These are phyloP conservation scores for Alternaria triticina DNA, from an alignment of 2,329 filamentous ascomycete genomes.

Conservation along the genomic window DNA sequence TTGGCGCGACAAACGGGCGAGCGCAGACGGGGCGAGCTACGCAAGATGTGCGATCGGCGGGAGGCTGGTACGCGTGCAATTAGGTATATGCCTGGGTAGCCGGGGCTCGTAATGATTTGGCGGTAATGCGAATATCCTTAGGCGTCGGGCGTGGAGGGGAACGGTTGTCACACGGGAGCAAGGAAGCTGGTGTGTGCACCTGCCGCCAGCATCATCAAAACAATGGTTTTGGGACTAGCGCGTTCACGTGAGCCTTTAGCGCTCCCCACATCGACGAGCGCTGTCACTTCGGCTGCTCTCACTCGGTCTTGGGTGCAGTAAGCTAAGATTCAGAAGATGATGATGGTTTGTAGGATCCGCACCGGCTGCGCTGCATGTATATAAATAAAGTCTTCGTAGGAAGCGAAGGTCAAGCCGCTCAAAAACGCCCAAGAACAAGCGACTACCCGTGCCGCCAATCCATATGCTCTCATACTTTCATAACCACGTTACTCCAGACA, in stretches of 20 bases:
- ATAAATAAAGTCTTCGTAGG: slow-evolving; percentile 11
- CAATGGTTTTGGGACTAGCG: slow-evolving; percentile 18
- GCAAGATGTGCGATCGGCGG: slow-evolving; percentile 7
- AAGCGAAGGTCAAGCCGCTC: slow-evolving; percentile 11
- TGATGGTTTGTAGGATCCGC: not conserved
- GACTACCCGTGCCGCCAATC: slow-evolving; percentile 32
- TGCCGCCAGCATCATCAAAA: slow-evolving; percentile 21
- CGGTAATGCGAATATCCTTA: slow-evolving; percentile 43
- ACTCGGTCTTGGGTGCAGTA: not conserved
- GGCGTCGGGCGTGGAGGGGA: slow-evolving; percentile 28
- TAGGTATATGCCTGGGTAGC: slow-evolving; percentile 1
- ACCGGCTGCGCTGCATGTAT: slow-evolving; percentile 5
- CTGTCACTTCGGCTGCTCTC: not conserved
- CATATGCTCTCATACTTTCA: slow-evolving; percentile 31
- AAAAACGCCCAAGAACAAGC: slow-evolving; percentile 31
- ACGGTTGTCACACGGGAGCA: slow-evolving; percentile 35
- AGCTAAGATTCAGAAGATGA: not conserved
- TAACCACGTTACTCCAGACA: slow-evolving; percentile 21
- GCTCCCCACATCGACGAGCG: not conserved
- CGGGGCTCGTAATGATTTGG: slow-evolving; percentile 36
- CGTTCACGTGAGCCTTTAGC: slow-evolving; percentile 6
- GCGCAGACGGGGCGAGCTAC: slow-evolving; percentile 7
- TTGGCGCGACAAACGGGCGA: slow-evolving; percentile 33
- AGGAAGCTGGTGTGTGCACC: slow-evolving; percentile 30
- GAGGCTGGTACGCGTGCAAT: slow-evolving; percentile 7